A percentile compares a stretch with the other conserved stretches of the same genome.
phyloP scores from a whole-genome alignment of 2,329 filamentous ascomycete genomes.

The Epicoccum sorghinum region DNA sequence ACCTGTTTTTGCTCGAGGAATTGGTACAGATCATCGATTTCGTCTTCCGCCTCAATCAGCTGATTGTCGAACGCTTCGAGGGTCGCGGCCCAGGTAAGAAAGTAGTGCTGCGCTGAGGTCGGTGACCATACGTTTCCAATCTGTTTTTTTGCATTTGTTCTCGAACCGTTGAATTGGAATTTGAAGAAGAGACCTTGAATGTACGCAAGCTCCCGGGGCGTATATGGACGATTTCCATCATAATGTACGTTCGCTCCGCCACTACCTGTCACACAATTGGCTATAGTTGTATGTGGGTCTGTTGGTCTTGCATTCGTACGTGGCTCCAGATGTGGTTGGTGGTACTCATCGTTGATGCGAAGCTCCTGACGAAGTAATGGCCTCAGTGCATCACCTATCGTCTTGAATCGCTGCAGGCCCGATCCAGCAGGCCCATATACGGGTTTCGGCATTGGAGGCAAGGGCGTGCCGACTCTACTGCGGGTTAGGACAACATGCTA shows the following conservation, averaged over 20 bases:
- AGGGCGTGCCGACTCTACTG: constrained; percentile 25
- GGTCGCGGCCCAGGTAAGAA: constrained; percentile 4
- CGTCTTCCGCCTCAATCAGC: constrained; percentile 31
- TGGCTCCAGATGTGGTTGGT: constrained; percentile 6
- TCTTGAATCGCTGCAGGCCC: constrained; percentile 27
- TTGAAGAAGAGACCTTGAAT: constrained; percentile 25
- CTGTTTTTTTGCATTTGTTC: constrained; percentile 20
- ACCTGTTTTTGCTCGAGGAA: too few species aligned
- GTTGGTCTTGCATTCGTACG: constrained; percentile 25
- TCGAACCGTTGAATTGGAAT: constrained; percentile 19
- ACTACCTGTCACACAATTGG: neutral
- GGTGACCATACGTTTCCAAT: constrained; percentile 24
- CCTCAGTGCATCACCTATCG: constrained; percentile 30
- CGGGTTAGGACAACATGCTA: constrained; percentile 7
- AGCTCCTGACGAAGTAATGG: too few species aligned
- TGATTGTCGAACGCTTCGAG: constrained; percentile 37
- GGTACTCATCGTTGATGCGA: neutral
- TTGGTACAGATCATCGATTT: constrained; percentile 26
- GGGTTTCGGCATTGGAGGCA: constrained; percentile 39
- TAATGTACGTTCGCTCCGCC: too few species aligned
- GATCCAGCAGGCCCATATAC: constrained; percentile 28
- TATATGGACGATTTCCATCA: too few species aligned
- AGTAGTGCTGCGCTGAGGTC: constrained; percentile 1
- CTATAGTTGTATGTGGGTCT: neutral
- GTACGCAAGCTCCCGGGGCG: constrained; percentile 18